Evolutionary conservation across 257 asterid genomes (phyloP), one percentile per base, ranked within the genome.

Genomic region (Phtheirospermum japonicum): DNA sequence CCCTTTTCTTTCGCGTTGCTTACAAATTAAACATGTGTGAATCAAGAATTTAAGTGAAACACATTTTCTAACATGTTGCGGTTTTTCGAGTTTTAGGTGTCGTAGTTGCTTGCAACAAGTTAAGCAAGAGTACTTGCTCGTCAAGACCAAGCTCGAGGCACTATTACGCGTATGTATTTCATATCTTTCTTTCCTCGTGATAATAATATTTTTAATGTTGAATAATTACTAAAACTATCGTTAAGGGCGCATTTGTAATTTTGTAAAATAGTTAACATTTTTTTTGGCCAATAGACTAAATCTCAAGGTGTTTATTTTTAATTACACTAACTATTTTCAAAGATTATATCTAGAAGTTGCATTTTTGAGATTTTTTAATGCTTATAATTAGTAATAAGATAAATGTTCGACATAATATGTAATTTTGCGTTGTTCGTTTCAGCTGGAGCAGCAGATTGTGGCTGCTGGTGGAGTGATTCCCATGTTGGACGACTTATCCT

Each of bases 391-490:
- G n/a, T n/a, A n/a, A n/a, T n/a, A n/a, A 23, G 28, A 23, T 23
- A 23, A 23, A 23, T 3, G 28, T 23, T 23, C 3, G 28, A 23
- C 28, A 23, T 3, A 1, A 23, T 1, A 23, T 23, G 28, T 23
- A 23, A 23, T 23, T 23, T 23, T 23, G 28, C 28, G 28, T 2
- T 68, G 28, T 23, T 46, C 23, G 19, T 68, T 70, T 48, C 83
- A 89, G 97, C 42, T 86, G 85, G 95, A 86, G 82, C 82, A 76
- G 73, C 89, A 83, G 83, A 89, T 89, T 65, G 77, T 79, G 59
- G 85, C 88, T 0, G 97, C 97, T 66, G 97, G 97, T 39, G 95
- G 97, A 39, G 79, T 74, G 45, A 71, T 81, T 78, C 96, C 96
- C 2, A 58, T 75, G 61, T 48, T 78, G 70, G 66, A 16, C 26